These are phyloP conservation scores for Erythrobasidium hasegawianum DNA, from an alignment of 1,284 basidiomycete genomes.

Conservation along the genomic window DNA sequence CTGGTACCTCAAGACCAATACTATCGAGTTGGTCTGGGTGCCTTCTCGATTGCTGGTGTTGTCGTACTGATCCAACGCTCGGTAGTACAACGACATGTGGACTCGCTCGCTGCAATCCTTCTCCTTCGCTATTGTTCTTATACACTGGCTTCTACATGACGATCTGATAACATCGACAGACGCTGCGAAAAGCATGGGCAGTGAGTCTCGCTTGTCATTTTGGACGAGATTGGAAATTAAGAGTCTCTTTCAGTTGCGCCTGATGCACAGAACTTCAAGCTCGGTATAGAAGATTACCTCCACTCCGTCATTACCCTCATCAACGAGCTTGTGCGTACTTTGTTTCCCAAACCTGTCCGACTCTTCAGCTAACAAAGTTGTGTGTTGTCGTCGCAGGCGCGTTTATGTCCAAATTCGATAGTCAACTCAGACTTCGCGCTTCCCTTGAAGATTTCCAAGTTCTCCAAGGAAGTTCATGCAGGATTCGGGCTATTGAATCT, in stretches of 20 bases:
- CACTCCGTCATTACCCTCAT: conserved; percentile 73
- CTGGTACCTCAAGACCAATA: conserved; percentile 37
- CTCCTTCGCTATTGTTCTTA: conserved; percentile 63
- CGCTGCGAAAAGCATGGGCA: conserved; percentile 59
- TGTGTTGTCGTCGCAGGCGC: conserved; percentile 10
- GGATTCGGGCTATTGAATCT: conserved; percentile 82
- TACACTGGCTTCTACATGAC: conserved; percentile 62
- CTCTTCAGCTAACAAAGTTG: background rate
- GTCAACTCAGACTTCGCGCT: conserved; percentile 75
- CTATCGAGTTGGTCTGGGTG: conserved; percentile 15
- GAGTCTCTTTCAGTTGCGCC: conserved; percentile 60
- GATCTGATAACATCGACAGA: conserved; percentile 60
- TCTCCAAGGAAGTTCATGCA: conserved; percentile 76
- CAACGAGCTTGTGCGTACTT: conserved; percentile 71
- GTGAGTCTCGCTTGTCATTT: no score
- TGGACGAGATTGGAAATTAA: no score
- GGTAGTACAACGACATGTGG: conserved; percentile 59
- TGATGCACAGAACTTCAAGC: conserved; percentile 64
- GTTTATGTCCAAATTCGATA: conserved; percentile 67
- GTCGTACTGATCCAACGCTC: conserved; percentile 50
- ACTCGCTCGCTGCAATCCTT: conserved; percentile 50
- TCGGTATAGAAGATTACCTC: conserved; percentile 77
- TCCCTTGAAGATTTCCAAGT: conserved; percentile 69
- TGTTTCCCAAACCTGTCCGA: no score
- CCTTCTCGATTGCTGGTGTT: background rate